Evolutionary conservation across 768 basidiomycete genomes (phyloP), one percentile per base, ranked within the genome.

Genomic region (Rhizopogon salebrosus): DNA sequence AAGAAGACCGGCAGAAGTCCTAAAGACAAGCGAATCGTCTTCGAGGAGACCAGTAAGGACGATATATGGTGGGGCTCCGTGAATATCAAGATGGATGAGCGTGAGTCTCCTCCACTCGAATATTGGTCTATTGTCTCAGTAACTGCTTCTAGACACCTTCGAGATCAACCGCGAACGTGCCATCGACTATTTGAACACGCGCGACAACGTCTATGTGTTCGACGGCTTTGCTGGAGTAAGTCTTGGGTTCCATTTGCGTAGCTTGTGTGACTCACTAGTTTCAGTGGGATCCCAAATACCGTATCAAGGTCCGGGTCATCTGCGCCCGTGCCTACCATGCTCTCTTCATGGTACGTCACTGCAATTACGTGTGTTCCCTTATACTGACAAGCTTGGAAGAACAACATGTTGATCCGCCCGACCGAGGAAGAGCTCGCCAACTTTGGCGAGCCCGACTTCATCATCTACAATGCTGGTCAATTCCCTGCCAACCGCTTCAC

Each of bases 401-500:
- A 98, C 76, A 98, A 98, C 80, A 98, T 99, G 97, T 83, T 99
- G 56, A 99, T 99, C 70, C 92, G 97, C 53, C 97, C 97, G 38
- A 95, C 95, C 5, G 84, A 90, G 52, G 90, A 95, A 62, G 94
- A 99, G 72, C 83, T 99, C 38, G 85, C 83, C 56, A 80, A 87
- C 66, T 99, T 97, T 67, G 97, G 95, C 67, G 92, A 95, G 64
- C 97, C 97, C 41, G 97, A 99, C 67, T 99, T 99, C 72, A 97
- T 93, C 75, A 98, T 99, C 72, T 98, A 98, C 84, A 98, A 98
- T 72, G 97, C 97, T 41, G 97, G 97, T 58, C 95, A 98, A 71
- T 98, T 99, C 87, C 95, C 97, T 13, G 97, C 97, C 62, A 99
- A 99, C 72, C 89, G 97, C 40, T 98, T 98, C 82, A 99, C 97